A percentile compares a stretch with the other conserved stretches of the same genome.
Conservation (phyloP, 2,329 filamentous ascomycete genomes). For the Allantophomopsis cytisporea region DNA sequence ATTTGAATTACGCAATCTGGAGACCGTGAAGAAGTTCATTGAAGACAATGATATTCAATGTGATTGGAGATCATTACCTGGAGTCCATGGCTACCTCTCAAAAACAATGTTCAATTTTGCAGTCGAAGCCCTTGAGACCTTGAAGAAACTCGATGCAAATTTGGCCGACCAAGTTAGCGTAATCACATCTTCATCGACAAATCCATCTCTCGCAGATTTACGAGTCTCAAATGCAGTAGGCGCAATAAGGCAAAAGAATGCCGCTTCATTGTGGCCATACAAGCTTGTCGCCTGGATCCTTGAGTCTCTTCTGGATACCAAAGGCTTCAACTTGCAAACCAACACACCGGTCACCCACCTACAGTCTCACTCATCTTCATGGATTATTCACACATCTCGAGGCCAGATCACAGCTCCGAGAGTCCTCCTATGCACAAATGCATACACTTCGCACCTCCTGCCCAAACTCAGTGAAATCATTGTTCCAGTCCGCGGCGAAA, state of each 20-base stretch:
- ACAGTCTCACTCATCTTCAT: conserved; percentile 25
- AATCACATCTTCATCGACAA: conserved; percentile 13
- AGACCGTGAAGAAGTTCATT: conserved; percentile 43
- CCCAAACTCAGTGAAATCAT: conserved; percentile 58
- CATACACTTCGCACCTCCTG: conserved; percentile 65
- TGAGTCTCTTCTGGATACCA: conserved; percentile 22
- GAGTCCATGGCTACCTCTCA: conserved; percentile 51
- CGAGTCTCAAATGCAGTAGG: conserved; percentile 43
- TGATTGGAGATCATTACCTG: conserved; percentile 51
- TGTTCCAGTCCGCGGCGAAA: conserved; percentile 64
- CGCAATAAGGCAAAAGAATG: conserved; percentile 48
- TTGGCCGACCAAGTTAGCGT: conserved; percentile 30
- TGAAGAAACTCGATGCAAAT: conserved; percentile 38
- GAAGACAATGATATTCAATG: conserved; percentile 45
- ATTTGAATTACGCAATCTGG: conserved; percentile 62
- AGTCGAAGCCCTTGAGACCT: conserved; percentile 30
- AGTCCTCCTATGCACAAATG: conserved; percentile 73
- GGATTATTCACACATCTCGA: conserved; percentile 53
- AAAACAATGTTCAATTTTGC: conserved; percentile 38
- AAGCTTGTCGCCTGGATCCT: conserved; percentile 67
- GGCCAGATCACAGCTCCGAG: conserved; percentile 49
- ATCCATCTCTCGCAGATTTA: conserved; percentile 30
- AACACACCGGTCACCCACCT: conserved; percentile 48
- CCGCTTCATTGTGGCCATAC: conserved; percentile 69
- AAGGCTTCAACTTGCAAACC: conserved; percentile 58